Evolutionary conservation across 140 eudicot species (phyloP).

Genomic region (Bidens hawaiensis): DNA sequence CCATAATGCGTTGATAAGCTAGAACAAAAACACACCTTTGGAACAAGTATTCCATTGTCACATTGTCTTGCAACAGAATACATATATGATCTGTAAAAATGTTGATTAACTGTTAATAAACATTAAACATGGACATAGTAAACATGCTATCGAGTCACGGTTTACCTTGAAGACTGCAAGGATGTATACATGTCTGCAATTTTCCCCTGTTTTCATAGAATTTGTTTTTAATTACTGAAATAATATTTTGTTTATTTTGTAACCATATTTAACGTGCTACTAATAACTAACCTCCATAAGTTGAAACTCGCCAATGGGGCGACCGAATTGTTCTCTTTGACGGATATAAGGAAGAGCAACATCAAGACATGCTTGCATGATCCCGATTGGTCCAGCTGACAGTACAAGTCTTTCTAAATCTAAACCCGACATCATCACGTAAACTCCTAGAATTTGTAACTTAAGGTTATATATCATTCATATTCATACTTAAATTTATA

Average conservation of each 20-base stretch:
- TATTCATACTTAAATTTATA: neutral
- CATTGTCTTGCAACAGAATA: constrained; percentile 99
- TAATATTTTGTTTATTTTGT: neutral
- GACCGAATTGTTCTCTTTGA: constrained; percentile 89
- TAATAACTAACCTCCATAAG: constrained; percentile 91
- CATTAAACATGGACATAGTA: neutral
- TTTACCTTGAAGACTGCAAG: constrained; percentile 82
- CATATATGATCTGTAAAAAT: constrained; percentile 58
- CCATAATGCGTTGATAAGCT: neutral
- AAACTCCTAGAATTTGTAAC: constrained; percentile 59
- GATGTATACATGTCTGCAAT: constrained; percentile 97
- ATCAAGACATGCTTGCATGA: constrained; percentile 97
- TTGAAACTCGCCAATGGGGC: constrained; percentile 91
- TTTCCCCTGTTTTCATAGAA: constrained; percentile 59
- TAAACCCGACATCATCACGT: constrained; percentile 96
- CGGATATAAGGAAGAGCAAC: constrained; percentile 82
- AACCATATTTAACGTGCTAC: neutral
- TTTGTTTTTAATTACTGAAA: neutral
- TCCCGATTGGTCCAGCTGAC: constrained; percentile 89
- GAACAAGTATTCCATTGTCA: constrained; percentile 65
- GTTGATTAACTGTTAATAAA: constrained; percentile 11
- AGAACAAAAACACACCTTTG: constrained; percentile 51
- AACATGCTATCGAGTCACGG: neutral
- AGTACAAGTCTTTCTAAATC: constrained; percentile 94
- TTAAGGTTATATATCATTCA: neutral